Evolutionary conservation across 1,139 yeast species (phyloP), one percentile per base, ranked within the genome.

Genomic region (Pichia sp.): DNA sequence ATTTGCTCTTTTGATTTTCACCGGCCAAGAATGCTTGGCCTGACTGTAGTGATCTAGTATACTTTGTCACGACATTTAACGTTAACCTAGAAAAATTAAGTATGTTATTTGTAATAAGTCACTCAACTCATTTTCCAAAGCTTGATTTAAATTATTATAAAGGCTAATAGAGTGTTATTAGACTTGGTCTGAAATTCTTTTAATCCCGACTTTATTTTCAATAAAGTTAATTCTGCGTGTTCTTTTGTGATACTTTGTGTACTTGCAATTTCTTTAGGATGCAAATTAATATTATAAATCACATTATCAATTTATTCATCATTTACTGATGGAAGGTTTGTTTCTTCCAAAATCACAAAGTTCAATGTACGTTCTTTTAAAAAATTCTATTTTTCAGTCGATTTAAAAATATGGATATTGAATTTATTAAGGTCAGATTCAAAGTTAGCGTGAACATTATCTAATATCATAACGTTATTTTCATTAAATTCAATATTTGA

Each of bases 1-100:
- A 92, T 82, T 63, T 94, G 98, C 0, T 96, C 81, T 63, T 85
- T 92, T 1, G 97, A 88, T 63, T 90, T 90, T 94, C 98, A 40
- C 99, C 99, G 36, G 98, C 99, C 1, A 97, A 88, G 34, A 92
- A 73, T 0, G 96, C 84, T 53, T 82, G 87, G 13, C 87, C 88
- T 38, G 84, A 80, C 57, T 96, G 72, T 42, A 76, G 71, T 38
- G 73, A 73, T 40, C 73, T 75, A 51, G 78, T 82, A 43, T 72
- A 76, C 50, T 79, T 77, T 0, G 89, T 82, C 29, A 80, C 71
- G 1, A 82, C 88, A 49, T 73, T 64, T 66, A 85, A 73, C 24
- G 73, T 71, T 50, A 85, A 67, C 69, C 72, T 40, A 66, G 60
- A 48, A 74, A 73, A 1, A 74, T 66, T 29, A 62, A 55, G 34